Evolutionary conservation across 441 rosid genomes (phyloP).

Genomic region (Erysimum cheiri): DNA sequence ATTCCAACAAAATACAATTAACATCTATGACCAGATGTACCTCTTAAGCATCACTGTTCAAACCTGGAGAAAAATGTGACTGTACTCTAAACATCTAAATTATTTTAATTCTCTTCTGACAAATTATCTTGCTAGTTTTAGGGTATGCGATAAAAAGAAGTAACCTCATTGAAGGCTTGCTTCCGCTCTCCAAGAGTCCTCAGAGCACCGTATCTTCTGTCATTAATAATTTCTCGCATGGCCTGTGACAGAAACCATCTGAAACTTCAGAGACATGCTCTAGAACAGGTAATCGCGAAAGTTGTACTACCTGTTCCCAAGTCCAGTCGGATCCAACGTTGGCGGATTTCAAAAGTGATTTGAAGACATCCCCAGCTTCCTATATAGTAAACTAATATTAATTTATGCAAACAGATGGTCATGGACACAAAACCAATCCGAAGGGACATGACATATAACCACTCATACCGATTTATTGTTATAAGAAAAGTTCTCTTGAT

Average conservation of each 20-base stretch:
- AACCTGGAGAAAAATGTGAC: conserved; percentile 23
- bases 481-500: conserved; percentile 59
- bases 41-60: conserved; percentile 27
- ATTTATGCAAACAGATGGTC: conserved; percentile 35
- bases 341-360: conserved; percentile 64
- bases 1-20: conserved; percentile 6
- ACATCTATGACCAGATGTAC: conserved; percentile 13
- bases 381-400: conserved; percentile 36
- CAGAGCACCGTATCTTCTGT: conserved; percentile 71
- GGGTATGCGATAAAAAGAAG: conserved; percentile 20
- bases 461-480: conserved; percentile 67
- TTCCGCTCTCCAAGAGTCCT: conserved; percentile 83
- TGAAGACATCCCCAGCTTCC: conserved; percentile 73
- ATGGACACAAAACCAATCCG: conserved; percentile 14
- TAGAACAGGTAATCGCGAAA: conserved; percentile 31
- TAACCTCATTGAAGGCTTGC: conserved; percentile 75
- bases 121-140: conserved; percentile 17
- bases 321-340: conserved; percentile 78
- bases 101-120: conserved; percentile 2
- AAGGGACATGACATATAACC: background rate
- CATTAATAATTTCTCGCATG: conserved; percentile 73
- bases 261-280: conserved; percentile 43
- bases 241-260: conserved; percentile 50
- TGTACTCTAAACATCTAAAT: conserved; percentile 22
- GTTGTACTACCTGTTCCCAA: conserved; percentile 72